Evolutionary conservation across 768 basidiomycete genomes (phyloP), one percentile per base, ranked within the genome.

Genomic region (Mycena leptocephala): DNA sequence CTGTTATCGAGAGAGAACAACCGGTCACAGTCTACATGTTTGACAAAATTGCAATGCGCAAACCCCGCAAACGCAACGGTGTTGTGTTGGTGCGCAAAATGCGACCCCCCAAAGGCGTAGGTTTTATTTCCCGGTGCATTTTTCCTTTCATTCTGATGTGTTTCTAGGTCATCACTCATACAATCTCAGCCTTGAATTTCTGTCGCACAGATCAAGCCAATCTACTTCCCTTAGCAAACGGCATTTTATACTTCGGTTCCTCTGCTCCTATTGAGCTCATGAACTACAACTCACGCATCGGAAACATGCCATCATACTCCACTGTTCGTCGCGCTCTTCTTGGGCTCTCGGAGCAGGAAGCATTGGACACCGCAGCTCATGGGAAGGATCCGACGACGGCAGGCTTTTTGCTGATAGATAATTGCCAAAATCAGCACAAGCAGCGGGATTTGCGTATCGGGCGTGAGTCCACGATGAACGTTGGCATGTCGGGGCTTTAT

Each of bases 111-210:
- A 30, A 41, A 18, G 9, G n/a, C 14, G 62, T 64, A 41, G 33
- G 62, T 64, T 46, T 46, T 18, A 46, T 4, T 46, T 46, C 43
- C 20, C 13, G 20, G 13, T 18, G 8, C 8, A 8, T 48, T 18
- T 2, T 20, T 74, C 65, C 75, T 20, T 70, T 58, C 35, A 75
- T 64, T 16, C 76, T 79, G 61, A 28, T 70, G 2, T 70, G 18
- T 22, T 62, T n/a, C n/a, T n/a, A n/a, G n/a, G n/a, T n/a, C n/a
- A n/a, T n/a, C n/a, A n/a, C n/a, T n/a, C n/a, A n/a, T n/a, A n/a
- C n/a, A n/a, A n/a, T n/a, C n/a, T n/a, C n/a, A n/a, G n/a, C n/a
- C n/a, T n/a, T n/a, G n/a, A n/a, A n/a, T n/a, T n/a, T n/a, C n/a
- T n/a, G n/a, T n/a, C n/a, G n/a, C n/a, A n/a, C n/a, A n/a, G n/a